Conservation (phyloP, 2,329 filamentous ascomycete genomes). For the Albophoma yamanashiensis region DNA sequence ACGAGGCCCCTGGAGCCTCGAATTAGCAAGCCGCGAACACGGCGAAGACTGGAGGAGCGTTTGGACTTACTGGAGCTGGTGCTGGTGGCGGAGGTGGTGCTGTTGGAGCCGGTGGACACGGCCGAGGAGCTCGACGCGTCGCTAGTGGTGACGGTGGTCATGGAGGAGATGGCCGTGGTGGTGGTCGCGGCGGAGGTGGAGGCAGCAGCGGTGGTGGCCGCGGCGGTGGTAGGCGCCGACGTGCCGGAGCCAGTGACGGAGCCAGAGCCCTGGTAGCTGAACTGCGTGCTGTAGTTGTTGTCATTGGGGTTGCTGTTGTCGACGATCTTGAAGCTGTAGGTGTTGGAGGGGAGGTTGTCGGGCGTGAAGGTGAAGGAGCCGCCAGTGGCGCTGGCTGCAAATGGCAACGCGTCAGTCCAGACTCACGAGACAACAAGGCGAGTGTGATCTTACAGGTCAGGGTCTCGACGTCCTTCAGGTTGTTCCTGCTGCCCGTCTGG, state of each 20-base stretch:
- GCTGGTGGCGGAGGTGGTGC: slow-evolving; percentile 13
- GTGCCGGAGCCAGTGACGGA: background rate
- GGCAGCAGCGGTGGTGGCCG: background rate
- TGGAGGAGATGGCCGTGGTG: background rate
- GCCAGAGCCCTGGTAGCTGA: slow-evolving; percentile 16
- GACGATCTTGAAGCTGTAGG: slow-evolving; percentile 24
- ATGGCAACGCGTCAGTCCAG: background rate
- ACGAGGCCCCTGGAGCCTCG: background rate
- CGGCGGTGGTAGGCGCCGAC: background rate
- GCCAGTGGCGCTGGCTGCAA: slow-evolving; percentile 9
- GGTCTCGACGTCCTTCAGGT: slow-evolving; percentile 18
- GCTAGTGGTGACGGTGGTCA: slow-evolving; percentile 2
- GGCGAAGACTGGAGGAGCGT: too few species aligned
- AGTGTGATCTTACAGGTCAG: slow-evolving; percentile 17
- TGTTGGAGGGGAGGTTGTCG: slow-evolving; percentile 14
- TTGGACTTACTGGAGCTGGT: background rate
- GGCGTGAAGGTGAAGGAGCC: slow-evolving; percentile 18
- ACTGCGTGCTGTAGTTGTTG: slow-evolving; percentile 22
- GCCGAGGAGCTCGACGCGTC: slow-evolving; percentile 2
- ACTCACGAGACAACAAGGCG: background rate
- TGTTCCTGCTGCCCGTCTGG: slow-evolving; percentile 16
- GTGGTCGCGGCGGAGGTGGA: background rate
- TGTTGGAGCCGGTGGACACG: slow-evolving; percentile 3
- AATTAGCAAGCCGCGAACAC: background rate
- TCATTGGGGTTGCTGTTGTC: slow-evolving; percentile 11